Evolutionary conservation across 1,284 basidiomycete species (phyloP), one percentile per base, ranked within the genome.

Genomic region (Moesziomyces antarcticus): DNA sequence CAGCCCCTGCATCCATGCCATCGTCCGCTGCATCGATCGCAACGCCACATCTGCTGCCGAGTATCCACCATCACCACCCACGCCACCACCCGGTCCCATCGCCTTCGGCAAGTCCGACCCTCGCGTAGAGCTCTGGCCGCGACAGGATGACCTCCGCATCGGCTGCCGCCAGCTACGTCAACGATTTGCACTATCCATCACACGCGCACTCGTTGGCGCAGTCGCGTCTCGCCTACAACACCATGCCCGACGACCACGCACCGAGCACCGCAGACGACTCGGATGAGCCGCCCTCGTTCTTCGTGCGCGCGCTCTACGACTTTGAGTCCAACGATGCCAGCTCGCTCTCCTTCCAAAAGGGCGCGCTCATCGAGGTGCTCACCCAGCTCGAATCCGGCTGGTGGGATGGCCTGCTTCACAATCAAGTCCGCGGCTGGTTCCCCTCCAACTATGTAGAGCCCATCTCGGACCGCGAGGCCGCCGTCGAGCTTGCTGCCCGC

Each of bases 331-430:
- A 90, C 64, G 94, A 97, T 77, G 86, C 89, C 49, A 93, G 93
- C 8, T 93, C 94, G 0, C 89, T 99, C 48, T 92, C 92, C 14
- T 99, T 99, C 84, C 87, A 85, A 63, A 90, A 89, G 75, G 91
- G 91, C 73, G 94, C 97, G 81, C 88, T 98, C 72, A 97, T 99
- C 78, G 94, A 98, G 85, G 93, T 99, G 56, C 88, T 97, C 53
- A 93, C 92, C 8, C 91, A 91, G 82, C 89, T 97, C 56, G 92
- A 93, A 50, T 93, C 91, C 5, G 96, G 96, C 18, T 99, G 96
- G 96, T 99, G 96, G 96, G 97, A 99, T 85, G 96, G 97, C 9
- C 87, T 98, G 66, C 87, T 97, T 35, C 90, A 91, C 51, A 76
- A 81, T 8, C 63, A 79, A 18, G 68, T 75, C 9, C 71, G 96